These are phyloP conservation scores for Canavalia ensiformis DNA, from an alignment of 306 rosid genomes.

Conservation along the genomic window DNA sequence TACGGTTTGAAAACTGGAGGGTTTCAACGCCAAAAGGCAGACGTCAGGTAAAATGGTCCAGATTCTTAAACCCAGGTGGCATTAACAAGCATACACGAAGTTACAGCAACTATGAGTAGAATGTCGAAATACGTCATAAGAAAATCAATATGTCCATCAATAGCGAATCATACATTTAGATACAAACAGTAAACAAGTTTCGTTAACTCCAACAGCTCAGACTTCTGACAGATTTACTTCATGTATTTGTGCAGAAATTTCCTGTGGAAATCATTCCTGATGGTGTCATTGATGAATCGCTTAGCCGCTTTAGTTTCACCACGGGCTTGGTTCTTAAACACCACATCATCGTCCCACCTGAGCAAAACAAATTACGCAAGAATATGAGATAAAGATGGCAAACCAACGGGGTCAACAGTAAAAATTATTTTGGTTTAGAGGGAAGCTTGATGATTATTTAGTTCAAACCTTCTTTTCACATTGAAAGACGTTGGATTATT, in stretches of 20 bases:
- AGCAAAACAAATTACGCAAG: slow-evolving; percentile 4
- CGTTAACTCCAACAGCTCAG: slow-evolving; percentile 17
- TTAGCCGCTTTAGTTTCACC: slow-evolving; percentile 89
- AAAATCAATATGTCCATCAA: slow-evolving; percentile 22
- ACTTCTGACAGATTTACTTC: slow-evolving; percentile 61
- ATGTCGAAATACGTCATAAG: slow-evolving; percentile 17
- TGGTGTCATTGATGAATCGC: slow-evolving; percentile 95
- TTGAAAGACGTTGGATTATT: slow-evolving; percentile 76
- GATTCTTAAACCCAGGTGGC: slow-evolving; percentile 19
- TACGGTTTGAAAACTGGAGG: background rate
- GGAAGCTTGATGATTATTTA: slow-evolving; percentile 9
- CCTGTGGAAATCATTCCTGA: slow-evolving; percentile 92
- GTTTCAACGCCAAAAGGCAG: background rate
- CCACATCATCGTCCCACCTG: slow-evolving; percentile 96
- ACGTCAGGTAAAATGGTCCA: too few species aligned
- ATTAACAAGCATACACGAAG: slow-evolving; percentile 31
- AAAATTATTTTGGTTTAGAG: slow-evolving; percentile 2
- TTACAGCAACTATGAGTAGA: slow-evolving; percentile 32
- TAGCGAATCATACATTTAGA: slow-evolving; percentile 34
- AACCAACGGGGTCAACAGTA: background rate
- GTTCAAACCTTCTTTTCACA: slow-evolving; percentile 81
- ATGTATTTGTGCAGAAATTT: slow-evolving; percentile 92
- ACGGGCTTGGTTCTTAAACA: slow-evolving; percentile 92
- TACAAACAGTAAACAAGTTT: slow-evolving; percentile 32
- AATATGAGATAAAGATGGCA: background rate